These are phyloP conservation scores for Calonectria leucothoes DNA, from an alignment of 2,329 filamentous ascomycete species.

Conservation along the genomic window DNA sequence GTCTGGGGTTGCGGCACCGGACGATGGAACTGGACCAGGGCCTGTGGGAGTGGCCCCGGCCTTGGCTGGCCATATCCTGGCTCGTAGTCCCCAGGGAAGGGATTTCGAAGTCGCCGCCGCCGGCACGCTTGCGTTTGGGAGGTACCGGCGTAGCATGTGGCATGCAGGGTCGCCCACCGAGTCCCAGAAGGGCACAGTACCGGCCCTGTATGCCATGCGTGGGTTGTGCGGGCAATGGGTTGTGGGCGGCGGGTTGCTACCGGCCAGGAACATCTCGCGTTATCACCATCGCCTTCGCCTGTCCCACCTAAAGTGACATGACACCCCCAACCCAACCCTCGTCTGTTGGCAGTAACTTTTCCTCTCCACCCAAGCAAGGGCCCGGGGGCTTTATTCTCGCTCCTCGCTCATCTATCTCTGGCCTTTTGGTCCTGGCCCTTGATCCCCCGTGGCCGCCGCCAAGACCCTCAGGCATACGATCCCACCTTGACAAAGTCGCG, in stretches of 20 bases:
- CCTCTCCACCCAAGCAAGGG: conserved; percentile 17
- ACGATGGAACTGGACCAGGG: background rate
- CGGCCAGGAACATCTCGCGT: conserved; percentile 22
- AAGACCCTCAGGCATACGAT: background rate
- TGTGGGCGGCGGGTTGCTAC: conserved; percentile 5
- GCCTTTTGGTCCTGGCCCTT: conserved; percentile 7
- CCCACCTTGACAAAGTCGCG: background rate
- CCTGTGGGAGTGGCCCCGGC: background rate
- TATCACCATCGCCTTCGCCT: conserved; percentile 22
- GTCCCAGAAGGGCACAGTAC: background rate
- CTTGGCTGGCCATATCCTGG: background rate
- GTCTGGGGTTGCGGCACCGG: conserved; percentile 12
- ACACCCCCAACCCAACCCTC: conserved; percentile 22
- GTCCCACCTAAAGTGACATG: conserved; percentile 23
- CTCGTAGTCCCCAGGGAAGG: conserved; percentile 4
- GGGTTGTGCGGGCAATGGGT: background rate
- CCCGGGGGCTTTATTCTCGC: conserved; percentile 4
- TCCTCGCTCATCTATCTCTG: conserved; percentile 16
- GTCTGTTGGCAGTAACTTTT: conserved; percentile 10
- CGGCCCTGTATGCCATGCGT: background rate
- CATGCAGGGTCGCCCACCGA: conserved; percentile 3
- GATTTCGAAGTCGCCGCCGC: conserved; percentile 1
- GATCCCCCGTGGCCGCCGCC: conserved; percentile 6
- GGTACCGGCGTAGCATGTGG: conserved; percentile 8
- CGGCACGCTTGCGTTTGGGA: conserved; percentile 12